These are phyloP conservation scores for Niebla homalea DNA, from an alignment of 495 filamentous ascomycete genomes.

Conservation along the genomic window DNA sequence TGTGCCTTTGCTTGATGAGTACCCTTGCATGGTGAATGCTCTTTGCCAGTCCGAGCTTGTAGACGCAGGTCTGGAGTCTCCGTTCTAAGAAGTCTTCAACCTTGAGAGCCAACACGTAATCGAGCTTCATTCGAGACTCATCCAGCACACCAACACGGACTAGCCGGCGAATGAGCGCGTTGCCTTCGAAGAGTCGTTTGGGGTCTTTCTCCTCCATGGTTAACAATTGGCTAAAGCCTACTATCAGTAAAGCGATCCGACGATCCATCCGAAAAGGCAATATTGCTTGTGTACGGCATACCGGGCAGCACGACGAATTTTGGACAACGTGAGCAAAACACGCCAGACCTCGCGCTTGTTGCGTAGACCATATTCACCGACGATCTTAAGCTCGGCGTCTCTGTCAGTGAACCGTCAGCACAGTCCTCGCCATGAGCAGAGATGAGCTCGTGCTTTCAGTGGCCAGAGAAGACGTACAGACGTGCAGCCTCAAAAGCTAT, in stretches of 20 bases:
- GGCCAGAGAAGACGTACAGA: constrained; percentile 89
- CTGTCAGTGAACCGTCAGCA: constrained; percentile 39
- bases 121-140: constrained; percentile 99
- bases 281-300: constrained; percentile 33
- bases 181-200: constrained; percentile 99
- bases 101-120: constrained; percentile 99
- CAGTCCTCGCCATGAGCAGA: constrained; percentile 80
- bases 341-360: constrained; percentile 99
- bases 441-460: constrained; percentile 91
- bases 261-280: background rate
- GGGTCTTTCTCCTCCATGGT: constrained; percentile 99
- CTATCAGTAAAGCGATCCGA: constrained; percentile 8
- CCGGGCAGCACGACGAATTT: constrained; percentile 99
- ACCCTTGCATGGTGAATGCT: constrained; percentile 99
- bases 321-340: constrained; percentile 96
- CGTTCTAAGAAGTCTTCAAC: constrained; percentile 99
- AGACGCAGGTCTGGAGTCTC: constrained; percentile 96
- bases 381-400: constrained; percentile 97
- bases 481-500: constrained; percentile 93
- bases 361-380: constrained; percentile 96
- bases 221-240: constrained; percentile 72
- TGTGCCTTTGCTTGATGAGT: constrained; percentile 96
- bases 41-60: constrained; percentile 99
- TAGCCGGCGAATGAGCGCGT: constrained; percentile 98
- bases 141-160: constrained; percentile 99